A percentile compares a stretch with the other conserved stretches of the same genome.
Evolutionary conservation across 2,329 filamentous ascomycete species (phyloP).

Genomic region (Stachybotrys echinatus): DNA sequence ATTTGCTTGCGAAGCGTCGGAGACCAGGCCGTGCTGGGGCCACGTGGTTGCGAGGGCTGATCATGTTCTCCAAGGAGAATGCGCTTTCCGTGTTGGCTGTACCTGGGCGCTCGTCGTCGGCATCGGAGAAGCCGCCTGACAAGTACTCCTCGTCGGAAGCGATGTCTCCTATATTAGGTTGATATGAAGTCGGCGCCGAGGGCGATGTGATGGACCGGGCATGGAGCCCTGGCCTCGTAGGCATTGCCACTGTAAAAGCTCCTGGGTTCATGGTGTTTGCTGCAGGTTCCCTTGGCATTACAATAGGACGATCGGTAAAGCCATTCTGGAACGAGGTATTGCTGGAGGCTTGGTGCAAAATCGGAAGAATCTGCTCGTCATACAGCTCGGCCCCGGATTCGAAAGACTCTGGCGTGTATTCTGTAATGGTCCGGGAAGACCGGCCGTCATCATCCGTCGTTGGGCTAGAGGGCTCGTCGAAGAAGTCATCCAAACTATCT

Average conservation of each 20-base stretch:
- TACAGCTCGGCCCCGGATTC: conserved; percentile 80
- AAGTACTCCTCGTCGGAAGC: conserved; percentile 71
- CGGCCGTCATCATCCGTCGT: conserved; percentile 53
- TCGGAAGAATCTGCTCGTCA: conserved; percentile 87
- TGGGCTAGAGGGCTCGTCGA: conserved; percentile 62
- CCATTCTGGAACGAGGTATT: conserved; percentile 82
- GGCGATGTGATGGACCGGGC: conserved; percentile 82
- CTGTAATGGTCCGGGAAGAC: conserved; percentile 58
- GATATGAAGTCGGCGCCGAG: conserved; percentile 50
- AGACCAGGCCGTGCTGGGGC: conserved; percentile 28
- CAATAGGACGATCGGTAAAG: conserved; percentile 67
- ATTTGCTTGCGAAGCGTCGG: conserved; percentile 23
- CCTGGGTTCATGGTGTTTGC: conserved; percentile 59
- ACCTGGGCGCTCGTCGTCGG: conserved; percentile 52
- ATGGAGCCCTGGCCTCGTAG: conserved; percentile 64
- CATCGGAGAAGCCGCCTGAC: conserved; percentile 75
- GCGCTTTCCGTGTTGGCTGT: conserved; percentile 36
- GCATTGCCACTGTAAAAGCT: conserved; percentile 43
- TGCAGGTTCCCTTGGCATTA: conserved; percentile 54
- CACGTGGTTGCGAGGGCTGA: conserved; percentile 48
- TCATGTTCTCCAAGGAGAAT: conserved; percentile 56
- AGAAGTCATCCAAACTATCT: conserved; percentile 77
- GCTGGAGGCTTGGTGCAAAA: conserved; percentile 79
- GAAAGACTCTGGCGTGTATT: conserved; percentile 59
- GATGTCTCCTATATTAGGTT: conserved; percentile 53